phyloP scores from a whole-genome alignment of 164 flowering plant genomes.

The Stephania yunnanensis region DNA sequence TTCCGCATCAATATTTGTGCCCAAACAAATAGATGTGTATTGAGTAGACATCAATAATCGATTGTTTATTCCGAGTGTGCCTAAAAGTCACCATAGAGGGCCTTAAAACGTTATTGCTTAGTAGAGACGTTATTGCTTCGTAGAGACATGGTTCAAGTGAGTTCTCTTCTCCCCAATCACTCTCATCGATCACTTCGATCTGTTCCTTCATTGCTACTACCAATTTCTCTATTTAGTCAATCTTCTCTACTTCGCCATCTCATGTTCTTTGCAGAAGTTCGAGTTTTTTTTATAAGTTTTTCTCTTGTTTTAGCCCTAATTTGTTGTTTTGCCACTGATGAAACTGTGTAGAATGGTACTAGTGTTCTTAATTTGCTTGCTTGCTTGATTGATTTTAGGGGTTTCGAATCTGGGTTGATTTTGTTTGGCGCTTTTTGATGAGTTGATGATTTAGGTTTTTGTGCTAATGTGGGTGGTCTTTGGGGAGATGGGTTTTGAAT shows the following conservation, averaged over 20 bases:
- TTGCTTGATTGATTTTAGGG: neutral
- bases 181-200: no score
- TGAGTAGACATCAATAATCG: no score
- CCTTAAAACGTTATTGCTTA: no score
- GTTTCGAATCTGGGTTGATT: neutral
- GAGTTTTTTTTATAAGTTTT: neutral
- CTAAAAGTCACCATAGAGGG: no score
- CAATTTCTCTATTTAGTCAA: neutral
- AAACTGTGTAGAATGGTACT: neutral
- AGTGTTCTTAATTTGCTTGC: neutral
- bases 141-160: constrained; percentile 2
- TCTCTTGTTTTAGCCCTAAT: neutral
- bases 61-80: no score
- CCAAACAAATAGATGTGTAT: no score
- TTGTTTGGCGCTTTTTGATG: neutral
- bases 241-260: neutral
- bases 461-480: neutral
- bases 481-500: no score
- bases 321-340: neutral
- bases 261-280: neutral
- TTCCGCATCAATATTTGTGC: no score
- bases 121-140: no score
- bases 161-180: neutral
- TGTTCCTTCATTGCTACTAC: neutral
- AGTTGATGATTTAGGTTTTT: neutral